Evolutionary conservation across 148 eudicot species (phyloP), one percentile per base, ranked within the genome.

Genomic region (Dysphania ambrosioides): DNA sequence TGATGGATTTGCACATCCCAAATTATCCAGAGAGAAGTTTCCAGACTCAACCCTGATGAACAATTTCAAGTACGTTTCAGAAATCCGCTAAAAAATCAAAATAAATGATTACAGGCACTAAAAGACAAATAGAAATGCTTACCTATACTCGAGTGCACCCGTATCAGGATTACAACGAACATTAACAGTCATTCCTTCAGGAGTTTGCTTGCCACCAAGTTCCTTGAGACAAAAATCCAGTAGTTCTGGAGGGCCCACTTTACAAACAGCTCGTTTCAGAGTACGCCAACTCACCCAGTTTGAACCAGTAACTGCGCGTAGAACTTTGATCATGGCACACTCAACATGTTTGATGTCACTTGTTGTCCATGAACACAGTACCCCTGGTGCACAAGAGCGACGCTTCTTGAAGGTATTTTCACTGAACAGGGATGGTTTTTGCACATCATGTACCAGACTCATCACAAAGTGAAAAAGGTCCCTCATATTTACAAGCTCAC

Each of bases 241-340:
- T 61, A 91, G 85, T 78, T 93, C 97, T 7, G 91, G 89, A 32
- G 87, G 72, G 23, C 92, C 98, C 0, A 72, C 87, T 76, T 81
- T 91, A 79, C 89, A 93, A 79, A 93, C 96, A 76, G 97, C 97
- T 24, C 93, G 91, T 64, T 87, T 85, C 12, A 93, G 86, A 68
- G 89, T 84, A 57, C 96, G 93, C 96, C 96, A 93, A 69, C 86
- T 86, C 64, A 93, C 97, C 97, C 97, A 93, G 65, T 75, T 82
- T 72, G 86, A 66, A 53, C 89, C 85, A 32, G 88, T 73, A 47
- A 90, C 93, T 24, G 97, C 97, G 31, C 87, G 82, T 56, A 93
- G 69, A 19, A 93, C 96, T 81, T 85, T 88, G 71, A 87, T 79
- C 96, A 93, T 90, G 21, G 96, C 88, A 57, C 84, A 87, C 75